Evolutionary conservation across 2,329 filamentous ascomycete genomes (phyloP).

Genomic region (Scedosporium aurantiacum): DNA sequence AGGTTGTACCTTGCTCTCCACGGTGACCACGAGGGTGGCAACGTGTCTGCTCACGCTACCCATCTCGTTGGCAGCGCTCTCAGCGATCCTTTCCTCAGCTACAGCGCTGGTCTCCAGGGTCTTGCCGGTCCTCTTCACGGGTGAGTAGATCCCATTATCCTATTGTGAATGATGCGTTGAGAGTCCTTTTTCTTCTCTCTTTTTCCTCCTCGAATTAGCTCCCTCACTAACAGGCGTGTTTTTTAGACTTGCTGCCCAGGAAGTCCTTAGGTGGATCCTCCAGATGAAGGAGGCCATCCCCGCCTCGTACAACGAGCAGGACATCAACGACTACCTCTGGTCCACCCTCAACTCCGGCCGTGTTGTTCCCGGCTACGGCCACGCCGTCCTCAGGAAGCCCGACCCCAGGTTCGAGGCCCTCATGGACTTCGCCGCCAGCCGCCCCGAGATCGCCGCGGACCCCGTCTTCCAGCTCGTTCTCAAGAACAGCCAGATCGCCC

Average conservation of each 20-base stretch:
- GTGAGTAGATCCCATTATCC: conserved; percentile 25
- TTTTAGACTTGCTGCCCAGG: conserved; percentile 74
- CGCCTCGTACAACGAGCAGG: conserved; percentile 61
- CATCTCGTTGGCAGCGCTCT: conserved; percentile 92
- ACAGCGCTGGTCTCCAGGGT: conserved; percentile 90
- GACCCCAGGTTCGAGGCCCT: conserved; percentile 93
- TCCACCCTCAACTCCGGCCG: conserved; percentile 83
- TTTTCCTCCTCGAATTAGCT: background rate
- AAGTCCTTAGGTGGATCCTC: conserved; percentile 92
- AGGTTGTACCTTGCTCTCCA: conserved; percentile 91
- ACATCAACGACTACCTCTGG: conserved; percentile 88
- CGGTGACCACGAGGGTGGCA: conserved; percentile 96
- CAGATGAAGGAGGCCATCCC: conserved; percentile 91
- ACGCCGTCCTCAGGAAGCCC: conserved; percentile 91
- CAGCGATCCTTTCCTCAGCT: conserved; percentile 89
- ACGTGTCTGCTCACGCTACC: conserved; percentile 90
- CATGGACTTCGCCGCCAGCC: conserved; percentile 85
- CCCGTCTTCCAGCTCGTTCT: conserved; percentile 91
- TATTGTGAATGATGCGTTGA: background rate
- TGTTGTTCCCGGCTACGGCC: conserved; percentile 89
- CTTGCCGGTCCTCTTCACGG: conserved; percentile 56
- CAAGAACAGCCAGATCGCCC: conserved; percentile 85
- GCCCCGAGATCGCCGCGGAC: conserved; percentile 74
- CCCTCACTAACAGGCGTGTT: background rate
- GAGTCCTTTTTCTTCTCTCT: background rate